Evolutionary conservation across 495 filamentous ascomycete genomes (phyloP).

Genomic region (Echria macrotheca): DNA sequence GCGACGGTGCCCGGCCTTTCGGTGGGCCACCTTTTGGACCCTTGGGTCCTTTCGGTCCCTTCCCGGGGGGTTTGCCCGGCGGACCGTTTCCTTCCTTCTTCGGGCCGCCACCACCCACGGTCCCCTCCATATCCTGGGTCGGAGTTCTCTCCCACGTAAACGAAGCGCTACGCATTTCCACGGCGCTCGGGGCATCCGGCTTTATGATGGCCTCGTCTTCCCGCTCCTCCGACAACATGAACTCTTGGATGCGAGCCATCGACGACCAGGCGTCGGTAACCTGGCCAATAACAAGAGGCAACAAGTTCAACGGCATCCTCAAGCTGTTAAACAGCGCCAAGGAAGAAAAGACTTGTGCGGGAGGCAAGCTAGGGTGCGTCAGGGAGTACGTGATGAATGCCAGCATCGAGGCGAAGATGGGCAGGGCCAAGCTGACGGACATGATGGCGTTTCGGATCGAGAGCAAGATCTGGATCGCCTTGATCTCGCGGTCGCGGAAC

Average conservation of each 20-base stretch:
- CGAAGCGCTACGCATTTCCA: conserved; percentile 65
- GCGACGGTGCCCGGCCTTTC: conserved; percentile 24
- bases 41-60: conserved; percentile 39
- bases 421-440: conserved; percentile 67
- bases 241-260: conserved; percentile 77
- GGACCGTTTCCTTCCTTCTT: conserved; percentile 29
- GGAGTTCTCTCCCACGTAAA: conserved; percentile 89
- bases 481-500: conserved; percentile 69
- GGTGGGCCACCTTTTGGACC: conserved; percentile 9
- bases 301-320: conserved; percentile 79
- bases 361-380: conserved; percentile 61
- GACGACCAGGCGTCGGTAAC: conserved; percentile 85
- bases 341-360: conserved; percentile 84
- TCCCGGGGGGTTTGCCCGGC: conserved; percentile 24
- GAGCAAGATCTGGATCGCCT: conserved; percentile 70
- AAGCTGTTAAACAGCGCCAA: conserved; percentile 88
- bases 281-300: conserved; percentile 84
- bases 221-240: conserved; percentile 77
- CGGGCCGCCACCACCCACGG: conserved; percentile 24
- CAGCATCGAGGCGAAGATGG: conserved; percentile 90
- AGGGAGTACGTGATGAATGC: conserved; percentile 90
- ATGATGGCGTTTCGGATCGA: conserved; percentile 80
- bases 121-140: conserved; percentile 51
- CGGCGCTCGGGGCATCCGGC: conserved; percentile 56
- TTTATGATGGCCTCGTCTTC: conserved; percentile 66